These are phyloP conservation scores for Hemileia vastatrix DNA, from an alignment of 1,284 basidiomycete genomes.

Conservation along the genomic window DNA sequence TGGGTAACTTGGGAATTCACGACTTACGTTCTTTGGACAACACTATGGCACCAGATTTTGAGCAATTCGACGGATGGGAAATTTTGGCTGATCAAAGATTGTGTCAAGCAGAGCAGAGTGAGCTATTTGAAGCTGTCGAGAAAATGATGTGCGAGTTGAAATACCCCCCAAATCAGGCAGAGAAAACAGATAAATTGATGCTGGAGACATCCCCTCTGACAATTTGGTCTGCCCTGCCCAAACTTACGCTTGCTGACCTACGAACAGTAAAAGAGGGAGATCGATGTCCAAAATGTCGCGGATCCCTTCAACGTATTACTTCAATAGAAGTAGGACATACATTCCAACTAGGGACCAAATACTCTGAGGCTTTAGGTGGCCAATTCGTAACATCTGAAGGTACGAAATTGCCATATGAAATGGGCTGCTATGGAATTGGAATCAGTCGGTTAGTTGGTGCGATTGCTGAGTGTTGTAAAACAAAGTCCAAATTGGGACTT, in stretches of 20 bases:
- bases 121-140: too few relatives aligned
- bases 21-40: not conserved
- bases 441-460: conserved; percentile 43
- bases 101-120: too few relatives aligned
- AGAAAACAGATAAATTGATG: too few relatives aligned
- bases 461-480: conserved; percentile 32
- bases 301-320: conserved; percentile 26
- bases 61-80: too few relatives aligned
- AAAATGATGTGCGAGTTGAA: too few relatives aligned
- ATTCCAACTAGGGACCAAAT: conserved; percentile 43
- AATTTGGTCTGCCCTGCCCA: conserved; percentile 25
- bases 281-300: conserved; percentile 28
- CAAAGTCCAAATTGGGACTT: conserved; percentile 30
- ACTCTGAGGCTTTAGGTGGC: conserved; percentile 36
- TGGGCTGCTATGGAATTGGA: conserved; percentile 47
- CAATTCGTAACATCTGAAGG: conserved; percentile 24
- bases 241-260: conserved; percentile 17
- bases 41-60: too few relatives aligned
- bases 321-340: conserved; percentile 46
- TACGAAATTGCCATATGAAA: conserved; percentile 37
- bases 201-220: conserved; percentile 23
- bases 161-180: too few relatives aligned
- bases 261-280: conserved; percentile 29
- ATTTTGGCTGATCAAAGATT: too few relatives aligned
- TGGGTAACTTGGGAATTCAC: conserved; percentile 24